Evolutionary conservation across 2,329 filamentous ascomycete species (phyloP), one percentile per base, ranked within the genome.

Genomic region (Boeremia lycopersici): DNA sequence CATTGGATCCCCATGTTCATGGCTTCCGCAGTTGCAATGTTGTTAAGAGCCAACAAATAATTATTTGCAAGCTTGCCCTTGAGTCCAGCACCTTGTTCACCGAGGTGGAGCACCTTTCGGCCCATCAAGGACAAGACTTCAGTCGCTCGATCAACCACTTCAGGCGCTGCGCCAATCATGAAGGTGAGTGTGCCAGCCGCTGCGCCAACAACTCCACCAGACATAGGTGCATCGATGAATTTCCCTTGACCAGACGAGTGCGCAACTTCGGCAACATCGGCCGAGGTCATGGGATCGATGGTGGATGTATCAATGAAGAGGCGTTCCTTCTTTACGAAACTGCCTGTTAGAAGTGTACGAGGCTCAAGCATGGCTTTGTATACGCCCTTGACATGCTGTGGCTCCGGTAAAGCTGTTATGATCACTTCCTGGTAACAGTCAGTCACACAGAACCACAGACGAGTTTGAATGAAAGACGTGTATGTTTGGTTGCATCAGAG

Each of bases 1-100:
- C 84, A 87, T 44, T 81, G 78, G 33, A 87, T 79, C 4, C 85
- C 86, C 70, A 88, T 80, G 56, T 85, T 86, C 85, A 88, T 87
- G 6, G 85, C 86, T 68, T 88, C 86, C 3, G 84, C 84, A 0
- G 84, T 86, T 2, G 85, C 86, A 54, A 88, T 92, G 76, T 99
- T 99, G 80, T 92, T 96, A 64, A 98, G 86, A 4, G 93, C 93
- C 3, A 99, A 82, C 26, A 98, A 85, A 74, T 99, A 99, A 77
- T 99, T 99, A 79, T 99, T 99, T 48, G 93, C 93, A 29, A 99
- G 82, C 78, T 99, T 99, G 34, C 90, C 95, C 10, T 91, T 90
- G 1, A 99, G 83, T 0, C 95, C 95, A 2, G 90, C 85, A 10
- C 92, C 93, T 63, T 96, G 92, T 0, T 81, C 81, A 4, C 95